phyloP scores from a whole-genome alignment of 495 filamentous ascomycete genomes.

The Xylaria castorea region DNA sequence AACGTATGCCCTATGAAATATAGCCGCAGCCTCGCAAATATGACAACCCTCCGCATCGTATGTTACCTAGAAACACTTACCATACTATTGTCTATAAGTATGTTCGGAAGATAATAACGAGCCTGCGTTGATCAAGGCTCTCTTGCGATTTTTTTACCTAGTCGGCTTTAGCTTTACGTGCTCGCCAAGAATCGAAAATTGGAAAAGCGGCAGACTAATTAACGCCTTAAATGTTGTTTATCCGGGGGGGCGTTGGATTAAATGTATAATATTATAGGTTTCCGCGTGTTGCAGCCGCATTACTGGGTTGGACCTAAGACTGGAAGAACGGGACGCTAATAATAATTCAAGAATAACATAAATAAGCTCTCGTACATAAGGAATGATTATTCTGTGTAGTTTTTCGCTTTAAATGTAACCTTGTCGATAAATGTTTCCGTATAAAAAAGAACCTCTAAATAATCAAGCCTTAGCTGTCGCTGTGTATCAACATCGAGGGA shows the following conservation, averaged over 20 bases:
- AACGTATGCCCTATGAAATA: constrained; percentile 14
- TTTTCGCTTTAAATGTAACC: too few species aligned
- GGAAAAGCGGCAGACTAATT: constrained; percentile 12
- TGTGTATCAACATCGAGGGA: too few species aligned
- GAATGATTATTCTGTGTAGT: too few species aligned
- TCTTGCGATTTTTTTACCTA: constrained; percentile 18
- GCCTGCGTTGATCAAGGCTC: constrained; percentile 4
- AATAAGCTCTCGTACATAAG: constrained; percentile 4
- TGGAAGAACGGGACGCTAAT: constrained; percentile 6
- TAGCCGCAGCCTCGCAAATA: constrained; percentile 16
- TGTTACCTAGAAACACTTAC: constrained; percentile 14
- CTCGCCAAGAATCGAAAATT: constrained; percentile 22
- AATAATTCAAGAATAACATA: constrained; percentile 1
- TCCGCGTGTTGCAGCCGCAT: constrained; percentile 11
- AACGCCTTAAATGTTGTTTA: constrained; percentile 16
- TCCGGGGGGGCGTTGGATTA: constrained; percentile 17
- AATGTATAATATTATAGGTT: constrained; percentile 13
- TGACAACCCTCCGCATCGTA: constrained; percentile 13
- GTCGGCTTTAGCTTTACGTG: constrained; percentile 17
- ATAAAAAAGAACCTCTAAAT: too few species aligned
- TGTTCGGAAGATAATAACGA: constrained; percentile 19
- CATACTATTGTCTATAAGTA: constrained; percentile 18
- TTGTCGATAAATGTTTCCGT: too few species aligned
- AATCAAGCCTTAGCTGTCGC: too few species aligned
- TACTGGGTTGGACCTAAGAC: constrained; percentile 13